These are phyloP conservation scores for Alternaria atra DNA, from an alignment of 2,329 filamentous ascomycete genomes.

Conservation along the genomic window DNA sequence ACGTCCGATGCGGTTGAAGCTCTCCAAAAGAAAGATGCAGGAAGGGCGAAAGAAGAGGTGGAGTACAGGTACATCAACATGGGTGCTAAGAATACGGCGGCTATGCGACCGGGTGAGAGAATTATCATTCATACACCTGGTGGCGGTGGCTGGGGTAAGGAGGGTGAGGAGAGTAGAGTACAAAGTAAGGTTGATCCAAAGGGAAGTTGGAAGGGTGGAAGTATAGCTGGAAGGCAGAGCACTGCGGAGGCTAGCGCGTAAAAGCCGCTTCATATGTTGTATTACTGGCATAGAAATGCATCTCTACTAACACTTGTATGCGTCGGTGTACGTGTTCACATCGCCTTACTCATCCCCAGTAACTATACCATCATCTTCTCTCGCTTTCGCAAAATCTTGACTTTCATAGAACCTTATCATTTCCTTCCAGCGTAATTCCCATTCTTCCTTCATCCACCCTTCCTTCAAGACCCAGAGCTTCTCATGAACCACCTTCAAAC, in stretches of 20 bases:
- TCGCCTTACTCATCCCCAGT: not conserved
- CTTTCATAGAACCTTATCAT: slow-evolving; percentile 39
- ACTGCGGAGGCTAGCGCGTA: slow-evolving; percentile 57
- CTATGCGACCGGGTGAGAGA: slow-evolving; percentile 77
- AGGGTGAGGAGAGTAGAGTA: slow-evolving; percentile 65
- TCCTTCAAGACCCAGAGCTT: slow-evolving; percentile 41
- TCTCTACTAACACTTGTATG: not conserved
- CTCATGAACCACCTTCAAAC: slow-evolving; percentile 47
- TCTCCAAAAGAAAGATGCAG: slow-evolving; percentile 41
- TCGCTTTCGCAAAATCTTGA: slow-evolving; percentile 26
- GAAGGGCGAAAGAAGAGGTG: slow-evolving; percentile 54
- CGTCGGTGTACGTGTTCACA: not conserved
- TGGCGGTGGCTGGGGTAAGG: slow-evolving; percentile 77
- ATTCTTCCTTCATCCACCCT: slow-evolving; percentile 37
- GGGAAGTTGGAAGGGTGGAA: slow-evolving; percentile 68
- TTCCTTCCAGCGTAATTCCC: slow-evolving; percentile 35
- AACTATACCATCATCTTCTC: slow-evolving; percentile 20
- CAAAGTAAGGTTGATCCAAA: slow-evolving; percentile 65
- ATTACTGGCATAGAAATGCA: not conserved
- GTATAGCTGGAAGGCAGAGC: slow-evolving; percentile 64
- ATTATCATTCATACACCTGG: slow-evolving; percentile 82
- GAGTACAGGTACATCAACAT: slow-evolving; percentile 72
- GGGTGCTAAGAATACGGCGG: slow-evolving; percentile 80
- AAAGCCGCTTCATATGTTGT: not conserved
- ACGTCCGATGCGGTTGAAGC: slow-evolving; percentile 56